Evolutionary conservation across 2,329 filamentous ascomycete species (phyloP).

Genomic region (Gaeumannomyces sp.): DNA sequence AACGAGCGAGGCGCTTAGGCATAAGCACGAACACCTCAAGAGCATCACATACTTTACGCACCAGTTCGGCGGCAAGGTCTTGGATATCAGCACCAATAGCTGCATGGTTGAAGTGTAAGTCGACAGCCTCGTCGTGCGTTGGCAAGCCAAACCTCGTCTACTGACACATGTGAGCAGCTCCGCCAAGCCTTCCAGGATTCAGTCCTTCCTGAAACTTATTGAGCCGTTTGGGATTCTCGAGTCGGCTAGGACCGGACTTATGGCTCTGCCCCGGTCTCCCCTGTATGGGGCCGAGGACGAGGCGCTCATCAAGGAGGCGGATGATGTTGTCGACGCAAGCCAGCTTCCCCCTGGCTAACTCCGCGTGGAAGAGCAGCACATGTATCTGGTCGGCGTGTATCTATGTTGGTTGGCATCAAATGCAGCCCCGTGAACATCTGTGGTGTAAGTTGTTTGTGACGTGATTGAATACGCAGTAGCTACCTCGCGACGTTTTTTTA

Average conservation of each 20-base stretch:
- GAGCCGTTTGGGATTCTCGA: conserved; percentile 93
- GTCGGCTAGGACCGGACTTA: conserved; percentile 89
- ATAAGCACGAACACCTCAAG: conserved; percentile 96
- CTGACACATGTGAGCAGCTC: conserved; percentile 48
- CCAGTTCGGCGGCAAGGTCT: conserved; percentile 94
- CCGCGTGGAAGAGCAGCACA: neutral
- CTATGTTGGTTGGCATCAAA: neutral
- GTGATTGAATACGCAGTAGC: no score
- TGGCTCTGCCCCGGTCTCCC: conserved; percentile 92
- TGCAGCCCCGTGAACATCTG: no score
- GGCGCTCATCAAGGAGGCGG: conserved; percentile 71
- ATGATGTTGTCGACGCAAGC: conserved; percentile 92
- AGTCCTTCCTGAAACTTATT: conserved; percentile 96
- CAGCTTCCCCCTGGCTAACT: conserved; percentile 81
- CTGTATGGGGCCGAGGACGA: conserved; percentile 68
- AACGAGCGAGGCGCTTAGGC: conserved; percentile 79
- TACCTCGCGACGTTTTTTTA: no score
- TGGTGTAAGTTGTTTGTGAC: no score
- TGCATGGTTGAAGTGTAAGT: conserved; percentile 96
- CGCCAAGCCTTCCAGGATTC: conserved; percentile 87
- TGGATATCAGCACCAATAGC: conserved; percentile 97
- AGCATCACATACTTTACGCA: conserved; percentile 95
- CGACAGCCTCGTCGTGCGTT: neutral
- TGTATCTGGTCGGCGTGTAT: neutral
- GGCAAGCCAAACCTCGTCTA: neutral